Conservation (phyloP, 176 grass and related monocot genomes). For the Oryza coarctata region DNA sequence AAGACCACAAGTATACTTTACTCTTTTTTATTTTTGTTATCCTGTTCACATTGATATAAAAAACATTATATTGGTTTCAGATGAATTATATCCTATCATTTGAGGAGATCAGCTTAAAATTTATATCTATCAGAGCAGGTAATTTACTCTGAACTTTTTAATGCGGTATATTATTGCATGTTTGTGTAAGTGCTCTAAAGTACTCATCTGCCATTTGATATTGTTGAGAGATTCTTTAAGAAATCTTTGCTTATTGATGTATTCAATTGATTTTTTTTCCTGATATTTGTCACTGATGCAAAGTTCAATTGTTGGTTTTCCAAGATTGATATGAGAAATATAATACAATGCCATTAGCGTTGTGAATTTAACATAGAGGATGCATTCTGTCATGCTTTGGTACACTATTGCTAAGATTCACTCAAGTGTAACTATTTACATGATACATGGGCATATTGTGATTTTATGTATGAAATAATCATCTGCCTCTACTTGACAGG, state of each 20-base stretch:
- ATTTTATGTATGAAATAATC: constrained; percentile 33
- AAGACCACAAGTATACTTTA: too few species aligned
- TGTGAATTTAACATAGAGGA: constrained; percentile 6
- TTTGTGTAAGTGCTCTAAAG: constrained; percentile 25
- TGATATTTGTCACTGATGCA: neutral
- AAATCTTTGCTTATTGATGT: constrained; percentile 24
- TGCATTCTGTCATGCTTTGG: constrained; percentile 6
- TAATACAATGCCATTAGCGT: constrained; percentile 5
- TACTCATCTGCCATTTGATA: constrained; percentile 6
- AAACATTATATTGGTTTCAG: constrained; percentile 46
- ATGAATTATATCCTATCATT: constrained; percentile 91
- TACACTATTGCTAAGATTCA: constrained; percentile 6
- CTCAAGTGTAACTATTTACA: constrained; percentile 4
- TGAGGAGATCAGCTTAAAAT: constrained; percentile 96
- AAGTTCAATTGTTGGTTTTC: constrained; percentile 11
- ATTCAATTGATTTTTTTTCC: constrained; percentile 3
- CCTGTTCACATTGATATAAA: constrained; percentile 16
- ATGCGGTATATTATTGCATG: constrained; percentile 16
- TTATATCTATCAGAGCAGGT: constrained; percentile 92
- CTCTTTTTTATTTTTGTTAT: neutral
- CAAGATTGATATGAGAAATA: constrained; percentile 34
- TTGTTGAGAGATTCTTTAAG: constrained; percentile 26
- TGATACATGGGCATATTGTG: neutral
- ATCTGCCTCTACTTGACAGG: constrained; percentile 45
- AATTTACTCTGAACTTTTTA: constrained; percentile 45